Conservation (phyloP, 2,329 filamentous ascomycete genomes). For the Trichoderma polysporum region DNA sequence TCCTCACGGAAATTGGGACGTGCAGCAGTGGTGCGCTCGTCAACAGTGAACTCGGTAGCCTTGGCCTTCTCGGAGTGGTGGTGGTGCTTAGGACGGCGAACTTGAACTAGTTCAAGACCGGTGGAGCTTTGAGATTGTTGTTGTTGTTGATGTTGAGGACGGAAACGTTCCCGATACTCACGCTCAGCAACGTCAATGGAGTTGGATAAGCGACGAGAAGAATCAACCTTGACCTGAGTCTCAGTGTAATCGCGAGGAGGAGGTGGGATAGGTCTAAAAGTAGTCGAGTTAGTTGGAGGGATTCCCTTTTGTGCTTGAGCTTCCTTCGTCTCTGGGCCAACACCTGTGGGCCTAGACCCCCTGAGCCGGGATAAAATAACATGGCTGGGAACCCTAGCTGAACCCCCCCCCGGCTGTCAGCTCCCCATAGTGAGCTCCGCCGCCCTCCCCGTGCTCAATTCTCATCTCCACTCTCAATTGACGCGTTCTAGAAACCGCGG, state of each 20-base stretch:
- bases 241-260: conserved; percentile 53
- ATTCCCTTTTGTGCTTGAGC: conserved; percentile 29
- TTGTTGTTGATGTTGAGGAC: conserved; percentile 33
- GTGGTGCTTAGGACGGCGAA: not conserved
- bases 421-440: conserved; percentile 17
- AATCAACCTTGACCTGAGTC: conserved; percentile 65
- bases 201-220: conserved; percentile 39
- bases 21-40: conserved; percentile 35
- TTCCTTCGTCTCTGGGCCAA: conserved; percentile 29
- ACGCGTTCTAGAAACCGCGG: conserved; percentile 20
- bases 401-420: conserved; percentile 18
- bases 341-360: conserved; percentile 24
- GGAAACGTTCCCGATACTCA: conserved; percentile 59
- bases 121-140: not conserved
- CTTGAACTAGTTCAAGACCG: conserved; percentile 6
- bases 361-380: conserved; percentile 25
- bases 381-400: conserved; percentile 22
- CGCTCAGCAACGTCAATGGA: conserved; percentile 64
- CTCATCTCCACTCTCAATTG: conserved; percentile 11
- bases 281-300: conserved; percentile 24
- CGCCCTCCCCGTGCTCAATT: conserved; percentile 8
- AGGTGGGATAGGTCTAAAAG: conserved; percentile 33
- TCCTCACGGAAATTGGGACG: conserved; percentile 54
- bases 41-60: conserved; percentile 41
- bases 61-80: conserved; percentile 28